phyloP scores from a whole-genome alignment of 148 eudicot species.

The Rhododendron griersonianum region DNA sequence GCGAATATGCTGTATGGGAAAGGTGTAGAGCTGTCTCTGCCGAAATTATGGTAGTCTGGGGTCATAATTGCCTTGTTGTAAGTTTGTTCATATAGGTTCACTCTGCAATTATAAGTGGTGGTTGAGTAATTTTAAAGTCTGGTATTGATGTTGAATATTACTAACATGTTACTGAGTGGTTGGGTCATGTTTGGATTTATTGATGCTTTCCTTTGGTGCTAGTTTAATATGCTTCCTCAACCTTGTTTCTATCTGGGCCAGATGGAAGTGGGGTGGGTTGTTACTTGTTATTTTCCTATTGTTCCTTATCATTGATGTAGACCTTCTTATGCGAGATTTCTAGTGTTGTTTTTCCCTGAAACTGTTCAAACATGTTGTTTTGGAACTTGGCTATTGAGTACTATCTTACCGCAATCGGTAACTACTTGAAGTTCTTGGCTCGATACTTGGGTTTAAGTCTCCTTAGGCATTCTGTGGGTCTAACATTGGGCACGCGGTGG shows the following conservation, averaged over 20 bases:
- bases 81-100: background rate
- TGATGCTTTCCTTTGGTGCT: background rate
- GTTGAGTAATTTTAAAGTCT: slow-evolving; percentile 1
- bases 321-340: background rate
- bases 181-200: slow-evolving; percentile 13
- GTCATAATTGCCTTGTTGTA: background rate
- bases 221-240: slow-evolving; percentile 14
- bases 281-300: slow-evolving; percentile 12
- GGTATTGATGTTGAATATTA: slow-evolving; percentile 6
- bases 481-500: background rate
- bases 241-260: slow-evolving; percentile 7
- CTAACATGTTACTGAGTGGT: background rate
- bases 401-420: background rate
- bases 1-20: background rate
- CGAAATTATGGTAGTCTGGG: background rate
- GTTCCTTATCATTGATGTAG: background rate
- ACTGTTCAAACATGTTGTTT: background rate
- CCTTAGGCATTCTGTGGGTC: background rate
- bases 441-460: background rate
- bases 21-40: slow-evolving; percentile 9
- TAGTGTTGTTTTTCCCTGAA: background rate
- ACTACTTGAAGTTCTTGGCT: background rate
- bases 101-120: background rate
- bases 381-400: background rate
- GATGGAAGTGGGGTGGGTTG: slow-evolving; percentile 18